Conservation (phyloP, 1,284 basidiomycete genomes). For the Mycena sp. region DNA sequence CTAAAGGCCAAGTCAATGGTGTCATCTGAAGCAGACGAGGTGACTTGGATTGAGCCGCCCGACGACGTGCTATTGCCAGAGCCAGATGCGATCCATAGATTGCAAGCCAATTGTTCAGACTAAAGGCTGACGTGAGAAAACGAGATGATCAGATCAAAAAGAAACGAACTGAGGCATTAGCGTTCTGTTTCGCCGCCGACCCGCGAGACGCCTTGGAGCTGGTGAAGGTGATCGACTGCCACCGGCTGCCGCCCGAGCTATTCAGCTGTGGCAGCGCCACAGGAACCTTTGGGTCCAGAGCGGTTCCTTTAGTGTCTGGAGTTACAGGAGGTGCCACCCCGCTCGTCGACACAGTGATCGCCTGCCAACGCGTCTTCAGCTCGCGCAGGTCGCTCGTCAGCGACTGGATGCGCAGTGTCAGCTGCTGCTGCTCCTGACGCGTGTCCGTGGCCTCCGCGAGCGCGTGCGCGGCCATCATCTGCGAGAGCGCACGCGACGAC, state of each 20-base stretch:
- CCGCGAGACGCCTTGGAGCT: background rate
- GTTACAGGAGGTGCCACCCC: background rate
- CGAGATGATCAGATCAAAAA: background rate
- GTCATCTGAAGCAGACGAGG: background rate
- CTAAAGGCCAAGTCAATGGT: constrained; percentile 26
- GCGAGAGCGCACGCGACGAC: constrained; percentile 22
- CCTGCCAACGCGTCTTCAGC: constrained; percentile 17
- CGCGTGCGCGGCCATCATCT: constrained; percentile 20
- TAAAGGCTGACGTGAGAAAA: background rate
- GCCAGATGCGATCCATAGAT: constrained; percentile 17
- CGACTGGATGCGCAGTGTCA: constrained; percentile 15
- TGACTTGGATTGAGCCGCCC: background rate
- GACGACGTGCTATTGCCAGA: background rate
- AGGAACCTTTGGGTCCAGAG: background rate
- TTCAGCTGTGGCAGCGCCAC: constrained; percentile 7
- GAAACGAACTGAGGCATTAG: background rate
- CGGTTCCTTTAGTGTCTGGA: background rate
- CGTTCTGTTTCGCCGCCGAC: background rate
- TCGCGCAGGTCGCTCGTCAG: constrained; percentile 21
- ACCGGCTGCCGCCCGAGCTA: constrained; percentile 23
- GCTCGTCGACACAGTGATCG: constrained; percentile 6
- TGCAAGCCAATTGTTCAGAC: constrained; percentile 1
- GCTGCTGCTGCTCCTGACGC: constrained; percentile 15
- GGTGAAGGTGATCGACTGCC: constrained; percentile 17
- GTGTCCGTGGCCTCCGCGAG: constrained; percentile 28